phyloP scores from a whole-genome alignment of 176 grass and related monocot genomes.

The Rhynchospora breviuscula region DNA sequence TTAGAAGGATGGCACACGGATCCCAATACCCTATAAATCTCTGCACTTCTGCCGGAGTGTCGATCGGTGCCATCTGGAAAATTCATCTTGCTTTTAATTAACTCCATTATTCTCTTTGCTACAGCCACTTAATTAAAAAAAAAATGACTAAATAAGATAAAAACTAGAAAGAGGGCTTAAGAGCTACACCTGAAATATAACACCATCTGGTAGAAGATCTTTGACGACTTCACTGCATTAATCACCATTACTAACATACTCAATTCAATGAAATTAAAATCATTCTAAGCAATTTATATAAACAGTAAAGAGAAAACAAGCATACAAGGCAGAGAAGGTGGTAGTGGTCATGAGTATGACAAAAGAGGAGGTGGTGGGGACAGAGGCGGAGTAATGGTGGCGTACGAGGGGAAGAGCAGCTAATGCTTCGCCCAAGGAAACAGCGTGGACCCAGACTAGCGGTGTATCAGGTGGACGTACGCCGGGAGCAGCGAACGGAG shows the following conservation, averaged over 20 bases:
- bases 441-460: slow-evolving; percentile 80
- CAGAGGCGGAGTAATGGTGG: slow-evolving; percentile 50
- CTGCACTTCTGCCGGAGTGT: slow-evolving; percentile 49
- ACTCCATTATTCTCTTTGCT: not conserved
- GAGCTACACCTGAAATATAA: slow-evolving; percentile 66
- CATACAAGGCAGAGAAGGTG: slow-evolving; percentile 75
- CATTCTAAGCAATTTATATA: not conserved
- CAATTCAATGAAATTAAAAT: not conserved
- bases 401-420: slow-evolving; percentile 65
- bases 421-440: slow-evolving; percentile 84
- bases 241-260: not conserved
- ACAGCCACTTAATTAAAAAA: not conserved
- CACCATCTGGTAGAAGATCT: slow-evolving; percentile 59
- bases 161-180: not conserved
- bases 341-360: slow-evolving; percentile 74
- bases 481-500: slow-evolving; percentile 40
- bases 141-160: not conserved
- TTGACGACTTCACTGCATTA: slow-evolving; percentile 70
- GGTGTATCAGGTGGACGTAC: slow-evolving; percentile 33
- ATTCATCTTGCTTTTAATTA: not conserved
- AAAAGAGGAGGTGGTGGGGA: slow-evolving; percentile 31
- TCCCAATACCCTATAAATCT: slow-evolving; percentile 78
- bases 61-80: slow-evolving; percentile 75
- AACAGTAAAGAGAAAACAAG: not conserved
- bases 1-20: slow-evolving; percentile 61